Conservation (phyloP, 768 basidiomycete species). For the Russula sp. region DNA sequence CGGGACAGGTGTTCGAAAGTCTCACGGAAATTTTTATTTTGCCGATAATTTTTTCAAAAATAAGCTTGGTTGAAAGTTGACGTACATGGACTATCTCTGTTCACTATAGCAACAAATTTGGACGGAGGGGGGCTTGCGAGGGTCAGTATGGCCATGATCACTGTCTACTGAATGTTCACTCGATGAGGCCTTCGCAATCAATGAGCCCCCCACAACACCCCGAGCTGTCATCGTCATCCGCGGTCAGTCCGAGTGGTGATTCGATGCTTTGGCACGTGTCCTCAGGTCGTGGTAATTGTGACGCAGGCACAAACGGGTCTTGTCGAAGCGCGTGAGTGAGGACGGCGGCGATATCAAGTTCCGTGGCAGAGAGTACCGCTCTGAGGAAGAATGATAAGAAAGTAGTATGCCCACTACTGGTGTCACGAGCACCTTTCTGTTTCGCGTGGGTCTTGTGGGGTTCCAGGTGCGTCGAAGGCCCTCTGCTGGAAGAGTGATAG, state of each 20-base stretch:
- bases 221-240: background rate
- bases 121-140: background rate
- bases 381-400: slow-evolving; percentile 3
- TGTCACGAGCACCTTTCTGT: slow-evolving; percentile 5
- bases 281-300: background rate
- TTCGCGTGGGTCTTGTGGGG: background rate
- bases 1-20: background rate
- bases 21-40: background rate
- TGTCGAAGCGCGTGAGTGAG: slow-evolving; percentile 15
- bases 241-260: background rate
- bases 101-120: background rate
- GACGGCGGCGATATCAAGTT: slow-evolving; percentile 19
- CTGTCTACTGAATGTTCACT: background rate
- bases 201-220: slow-evolving; percentile 10
- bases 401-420: background rate
- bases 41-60: background rate
- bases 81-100: background rate
- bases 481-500: slow-evolving; percentile 12
- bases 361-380: slow-evolving; percentile 8
- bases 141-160: too few relatives aligned
- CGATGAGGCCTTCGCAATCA: slow-evolving; percentile 7
- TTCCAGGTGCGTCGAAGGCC: background rate
- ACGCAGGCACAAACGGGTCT: background rate
- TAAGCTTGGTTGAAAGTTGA: background rate
- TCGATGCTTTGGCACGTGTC: background rate